Percentiles rank a stretch among this genome's conserved stretches.
Evolutionary conservation across 768 basidiomycete genomes (phyloP).

Genomic region (Mycena indigotica): DNA sequence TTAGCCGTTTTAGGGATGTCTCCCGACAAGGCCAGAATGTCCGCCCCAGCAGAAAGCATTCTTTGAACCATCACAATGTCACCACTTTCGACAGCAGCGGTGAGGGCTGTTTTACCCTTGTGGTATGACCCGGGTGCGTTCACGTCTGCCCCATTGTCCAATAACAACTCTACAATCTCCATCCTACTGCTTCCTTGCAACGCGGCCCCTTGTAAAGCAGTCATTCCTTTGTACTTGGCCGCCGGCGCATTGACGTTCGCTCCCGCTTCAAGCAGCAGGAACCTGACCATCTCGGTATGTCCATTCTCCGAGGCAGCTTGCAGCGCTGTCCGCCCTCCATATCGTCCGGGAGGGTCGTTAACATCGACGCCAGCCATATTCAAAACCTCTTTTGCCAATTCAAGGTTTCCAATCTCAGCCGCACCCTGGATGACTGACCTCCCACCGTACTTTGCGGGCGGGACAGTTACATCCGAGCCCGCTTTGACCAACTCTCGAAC

Average conservation of each 20-base stretch:
- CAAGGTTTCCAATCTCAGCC: slow-evolving; percentile 7
- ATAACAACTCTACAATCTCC: slow-evolving; percentile 9
- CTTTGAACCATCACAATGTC: background rate
- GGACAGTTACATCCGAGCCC: slow-evolving; percentile 9
- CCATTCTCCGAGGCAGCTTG: slow-evolving; percentile 13
- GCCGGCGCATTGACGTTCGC: slow-evolving; percentile 14
- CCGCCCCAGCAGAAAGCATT: slow-evolving; percentile 15
- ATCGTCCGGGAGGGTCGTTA: slow-evolving; percentile 9
- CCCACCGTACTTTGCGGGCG: slow-evolving; percentile 9
- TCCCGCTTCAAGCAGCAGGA: slow-evolving; percentile 3
- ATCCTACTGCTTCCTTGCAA: background rate
- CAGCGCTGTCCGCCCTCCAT: slow-evolving; percentile 17
- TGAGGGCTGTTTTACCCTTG: slow-evolving; percentile 9
- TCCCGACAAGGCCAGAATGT: slow-evolving; percentile 11
- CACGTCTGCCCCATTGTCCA: slow-evolving; percentile 16
- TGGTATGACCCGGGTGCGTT: slow-evolving; percentile 18
- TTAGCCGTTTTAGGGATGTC: slow-evolving; percentile 10
- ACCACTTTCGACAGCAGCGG: slow-evolving; percentile 5
- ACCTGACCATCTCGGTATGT: background rate
- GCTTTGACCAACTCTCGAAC: slow-evolving; percentile 4
- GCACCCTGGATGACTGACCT: slow-evolving; percentile 17
- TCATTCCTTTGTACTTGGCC: slow-evolving; percentile 10
- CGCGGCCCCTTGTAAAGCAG: slow-evolving; percentile 11
- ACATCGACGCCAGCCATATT: slow-evolving; percentile 13
- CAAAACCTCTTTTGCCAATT: slow-evolving; percentile 7